A percentile compares a stretch with the other conserved stretches of the same genome.
Evolutionary conservation across 1,284 basidiomycete genomes (phyloP).

Genomic region (Neonothopanus nambi): DNA sequence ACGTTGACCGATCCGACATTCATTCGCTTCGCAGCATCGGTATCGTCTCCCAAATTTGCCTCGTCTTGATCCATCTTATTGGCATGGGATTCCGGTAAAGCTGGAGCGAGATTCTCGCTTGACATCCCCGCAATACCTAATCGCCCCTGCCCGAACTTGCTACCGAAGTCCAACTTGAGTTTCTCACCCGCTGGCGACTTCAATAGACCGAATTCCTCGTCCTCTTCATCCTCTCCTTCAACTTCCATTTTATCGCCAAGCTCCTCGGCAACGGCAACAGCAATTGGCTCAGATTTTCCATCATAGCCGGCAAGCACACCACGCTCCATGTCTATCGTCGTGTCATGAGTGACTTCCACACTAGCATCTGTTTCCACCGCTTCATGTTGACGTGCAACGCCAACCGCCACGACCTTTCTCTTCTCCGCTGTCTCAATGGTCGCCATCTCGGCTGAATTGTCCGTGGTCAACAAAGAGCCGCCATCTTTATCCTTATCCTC

Average conservation of each 20-base stretch:
- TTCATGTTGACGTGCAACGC: conserved; percentile 14
- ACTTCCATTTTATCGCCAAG: neutral
- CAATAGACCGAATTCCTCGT: conserved; percentile 35
- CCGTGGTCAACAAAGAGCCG: conserved; percentile 40
- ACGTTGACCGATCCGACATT: conserved; percentile 43
- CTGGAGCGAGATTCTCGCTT: conserved; percentile 21
- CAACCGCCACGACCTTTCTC: conserved; percentile 28
- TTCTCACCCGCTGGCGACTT: conserved; percentile 20
- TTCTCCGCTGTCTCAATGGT: conserved; percentile 47
- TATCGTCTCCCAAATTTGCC: neutral
- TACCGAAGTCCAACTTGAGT: conserved; percentile 47
- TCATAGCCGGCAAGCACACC: too few relatives aligned
- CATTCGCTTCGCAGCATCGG: conserved; percentile 9
- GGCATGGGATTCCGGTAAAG: neutral
- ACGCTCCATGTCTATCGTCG: conserved; percentile 6
- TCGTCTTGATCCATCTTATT: neutral
- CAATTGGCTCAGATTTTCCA: conserved; percentile 8
- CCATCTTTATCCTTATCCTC: conserved; percentile 21
- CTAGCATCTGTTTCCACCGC: conserved; percentile 12
- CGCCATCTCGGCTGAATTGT: conserved; percentile 47
- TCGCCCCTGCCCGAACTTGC: conserved; percentile 42
- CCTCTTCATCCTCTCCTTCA: conserved; percentile 19
- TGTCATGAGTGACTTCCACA: conserved; percentile 9
- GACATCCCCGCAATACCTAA: conserved; percentile 21
- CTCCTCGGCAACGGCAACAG: conserved; percentile 10